A percentile compares a stretch with the other conserved stretches of the same genome.
Evolutionary conservation across 306 rosid species (phyloP).

Genomic region (Vigna nakashimae): DNA sequence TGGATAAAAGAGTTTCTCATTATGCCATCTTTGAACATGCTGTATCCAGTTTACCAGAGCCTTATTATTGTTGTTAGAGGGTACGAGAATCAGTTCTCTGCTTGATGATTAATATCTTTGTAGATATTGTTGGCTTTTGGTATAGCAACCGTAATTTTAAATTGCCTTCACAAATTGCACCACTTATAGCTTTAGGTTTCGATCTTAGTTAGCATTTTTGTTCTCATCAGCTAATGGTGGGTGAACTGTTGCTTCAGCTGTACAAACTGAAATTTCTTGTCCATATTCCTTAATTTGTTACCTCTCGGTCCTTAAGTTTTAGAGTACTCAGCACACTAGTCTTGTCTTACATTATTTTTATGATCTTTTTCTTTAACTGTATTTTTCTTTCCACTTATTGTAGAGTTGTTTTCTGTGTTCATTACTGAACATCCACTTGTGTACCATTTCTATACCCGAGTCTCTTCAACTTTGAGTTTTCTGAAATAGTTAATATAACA

Average conservation of each 20-base stretch:
- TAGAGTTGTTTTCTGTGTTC: conserved; percentile 23
- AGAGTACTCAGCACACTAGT: conserved; percentile 23
- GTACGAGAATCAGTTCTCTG: conserved; percentile 7
- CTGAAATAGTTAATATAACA: conserved; percentile 4
- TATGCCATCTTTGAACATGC: conserved; percentile 1
- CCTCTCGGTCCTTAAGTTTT: conserved; percentile 22
- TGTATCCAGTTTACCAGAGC: conserved; percentile 18
- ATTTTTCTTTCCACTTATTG: not conserved
- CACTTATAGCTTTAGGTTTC: not conserved
- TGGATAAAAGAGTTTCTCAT: not conserved
- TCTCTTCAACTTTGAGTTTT: conserved; percentile 32
- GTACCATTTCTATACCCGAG: not conserved
- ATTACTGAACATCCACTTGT: not conserved
- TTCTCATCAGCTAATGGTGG: conserved; percentile 16
- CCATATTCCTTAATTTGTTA: not conserved
- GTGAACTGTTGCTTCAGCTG: not conserved
- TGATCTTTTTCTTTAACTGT: not conserved
- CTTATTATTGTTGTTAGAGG: conserved; percentile 22
- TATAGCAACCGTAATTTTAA: conserved; percentile 15
- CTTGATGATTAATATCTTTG: conserved; percentile 11
- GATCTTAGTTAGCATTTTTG: conserved; percentile 7
- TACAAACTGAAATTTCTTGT: not conserved
- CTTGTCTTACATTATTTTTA: conserved; percentile 4
- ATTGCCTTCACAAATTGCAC: conserved; percentile 7
- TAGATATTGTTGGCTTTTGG: conserved; percentile 27